Percentiles rank a stretch among this genome's conserved stretches.
phyloP scores from a whole-genome alignment of 495 filamentous ascomycete species.

The Rusavskia elegans region DNA sequence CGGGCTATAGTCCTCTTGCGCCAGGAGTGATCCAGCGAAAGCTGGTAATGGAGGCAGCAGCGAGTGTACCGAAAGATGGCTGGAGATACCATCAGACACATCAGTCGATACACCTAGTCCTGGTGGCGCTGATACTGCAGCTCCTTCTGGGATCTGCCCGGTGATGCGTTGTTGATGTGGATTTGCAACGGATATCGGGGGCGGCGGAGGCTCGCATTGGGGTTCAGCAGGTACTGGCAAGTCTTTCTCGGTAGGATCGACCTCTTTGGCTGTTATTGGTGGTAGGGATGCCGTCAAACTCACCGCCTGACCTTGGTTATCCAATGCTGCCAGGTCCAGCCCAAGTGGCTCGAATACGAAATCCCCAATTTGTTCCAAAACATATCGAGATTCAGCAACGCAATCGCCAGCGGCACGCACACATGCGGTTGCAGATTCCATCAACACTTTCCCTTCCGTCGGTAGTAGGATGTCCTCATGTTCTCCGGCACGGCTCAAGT shows the following conservation, averaged over 20 bases:
- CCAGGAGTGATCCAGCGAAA: constrained; percentile 11
- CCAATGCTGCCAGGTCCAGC: constrained; percentile 21
- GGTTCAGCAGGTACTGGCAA: constrained; percentile 2
- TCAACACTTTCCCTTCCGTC: constrained; percentile 60
- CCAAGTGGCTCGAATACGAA: constrained; percentile 65
- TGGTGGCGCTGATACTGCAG: neutral
- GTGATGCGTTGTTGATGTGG: neutral
- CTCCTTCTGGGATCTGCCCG: neutral
- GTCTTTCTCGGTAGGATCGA: neutral
- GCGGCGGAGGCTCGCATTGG: constrained; percentile 3
- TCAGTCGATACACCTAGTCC: neutral
- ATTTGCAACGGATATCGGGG: neutral
- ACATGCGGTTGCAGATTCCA: constrained; percentile 73
- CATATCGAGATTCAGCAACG: constrained; percentile 64
- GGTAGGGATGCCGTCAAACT: neutral
- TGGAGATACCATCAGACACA: neutral
- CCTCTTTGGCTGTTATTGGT: neutral
- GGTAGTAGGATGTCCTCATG: constrained; percentile 64
- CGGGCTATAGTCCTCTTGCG: constrained; percentile 9
- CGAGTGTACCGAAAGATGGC: constrained; percentile 9
- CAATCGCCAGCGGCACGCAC: constrained; percentile 85
- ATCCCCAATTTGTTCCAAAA: constrained; percentile 84
- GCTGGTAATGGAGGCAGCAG: constrained; percentile 18
- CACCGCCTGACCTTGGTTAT: neutral
- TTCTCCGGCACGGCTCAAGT: constrained; percentile 38